phyloP scores from a whole-genome alignment of 306 rosid species.

The Lablab purpureus region DNA sequence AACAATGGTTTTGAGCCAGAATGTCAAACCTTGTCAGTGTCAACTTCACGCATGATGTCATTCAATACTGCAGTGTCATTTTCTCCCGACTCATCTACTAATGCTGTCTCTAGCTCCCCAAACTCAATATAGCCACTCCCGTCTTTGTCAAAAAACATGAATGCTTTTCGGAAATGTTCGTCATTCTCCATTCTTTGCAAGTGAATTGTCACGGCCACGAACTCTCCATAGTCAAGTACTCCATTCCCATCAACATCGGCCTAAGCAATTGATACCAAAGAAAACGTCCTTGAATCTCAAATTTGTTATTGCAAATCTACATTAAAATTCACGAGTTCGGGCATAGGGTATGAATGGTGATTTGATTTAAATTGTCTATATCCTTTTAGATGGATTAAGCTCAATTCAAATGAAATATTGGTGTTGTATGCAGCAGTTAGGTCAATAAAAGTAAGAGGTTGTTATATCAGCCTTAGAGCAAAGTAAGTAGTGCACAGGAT shows the following conservation, averaged over 20 bases:
- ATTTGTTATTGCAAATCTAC: constrained; percentile 14
- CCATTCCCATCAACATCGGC: constrained; percentile 99
- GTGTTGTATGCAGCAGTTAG: neutral
- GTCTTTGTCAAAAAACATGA: constrained; percentile 86
- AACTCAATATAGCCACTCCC: constrained; percentile 90
- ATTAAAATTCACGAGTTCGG: constrained; percentile 15
- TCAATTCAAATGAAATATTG: constrained; percentile 6
- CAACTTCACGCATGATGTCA: constrained; percentile 96
- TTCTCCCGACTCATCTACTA: constrained; percentile 84
- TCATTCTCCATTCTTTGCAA: constrained; percentile 98
- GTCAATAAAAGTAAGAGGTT: constrained; percentile 18
- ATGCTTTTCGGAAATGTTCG: constrained; percentile 90
- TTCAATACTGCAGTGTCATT: constrained; percentile 73
- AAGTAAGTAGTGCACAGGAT: neutral
- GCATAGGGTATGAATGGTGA: neutral
- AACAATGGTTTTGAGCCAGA: constrained; percentile 38
- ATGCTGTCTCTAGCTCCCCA: constrained; percentile 76
- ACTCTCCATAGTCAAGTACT: constrained; percentile 95
- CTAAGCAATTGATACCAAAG: constrained; percentile 51
- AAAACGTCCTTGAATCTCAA: constrained; percentile 37
- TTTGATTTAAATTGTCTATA: neutral
- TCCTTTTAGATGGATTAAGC: constrained; percentile 6
- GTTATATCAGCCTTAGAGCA: constrained; percentile 6
- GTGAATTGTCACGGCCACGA: constrained; percentile 98
- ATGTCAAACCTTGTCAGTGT: constrained; percentile 89